phyloP scores from a whole-genome alignment of 108 stramenopile genomes.

The Discostella stelligeroides region DNA sequence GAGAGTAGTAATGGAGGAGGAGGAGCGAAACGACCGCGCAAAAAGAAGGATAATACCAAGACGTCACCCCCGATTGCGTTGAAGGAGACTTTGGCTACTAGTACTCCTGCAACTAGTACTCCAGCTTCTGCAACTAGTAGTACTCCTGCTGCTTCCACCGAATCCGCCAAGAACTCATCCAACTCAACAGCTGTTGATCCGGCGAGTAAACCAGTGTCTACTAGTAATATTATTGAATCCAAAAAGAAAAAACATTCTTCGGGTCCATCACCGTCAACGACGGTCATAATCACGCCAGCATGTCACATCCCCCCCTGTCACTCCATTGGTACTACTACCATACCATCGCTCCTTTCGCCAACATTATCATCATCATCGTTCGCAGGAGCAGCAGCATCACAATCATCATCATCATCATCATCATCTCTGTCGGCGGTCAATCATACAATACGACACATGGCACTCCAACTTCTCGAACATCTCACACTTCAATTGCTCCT shows the following conservation, averaged over 20 bases:
- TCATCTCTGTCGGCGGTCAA: neutral
- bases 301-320: neutral
- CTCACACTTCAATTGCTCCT: conserved; percentile 1
- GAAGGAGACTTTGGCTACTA: neutral
- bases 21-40: neutral
- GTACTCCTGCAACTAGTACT: too few species aligned
- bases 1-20: neutral
- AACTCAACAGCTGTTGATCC: neutral
- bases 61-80: neutral
- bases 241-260: conserved; percentile 2
- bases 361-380: neutral
- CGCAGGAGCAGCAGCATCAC: too few species aligned
- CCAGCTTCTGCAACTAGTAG: neutral
- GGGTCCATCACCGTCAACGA: neutral
- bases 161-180: neutral
- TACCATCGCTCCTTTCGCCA: too few species aligned
- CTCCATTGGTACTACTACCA: neutral
- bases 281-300: neutral
- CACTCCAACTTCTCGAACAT: conserved; percentile 6
- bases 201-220: neutral
- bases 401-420: neutral
- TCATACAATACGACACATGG: conserved; percentile 1
- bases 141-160: neutral
- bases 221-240: neutral
- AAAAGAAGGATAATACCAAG: neutral